Evolutionary conservation across 2,329 filamentous ascomycete genomes (phyloP).

Genomic region (Penicillium sp.): DNA sequence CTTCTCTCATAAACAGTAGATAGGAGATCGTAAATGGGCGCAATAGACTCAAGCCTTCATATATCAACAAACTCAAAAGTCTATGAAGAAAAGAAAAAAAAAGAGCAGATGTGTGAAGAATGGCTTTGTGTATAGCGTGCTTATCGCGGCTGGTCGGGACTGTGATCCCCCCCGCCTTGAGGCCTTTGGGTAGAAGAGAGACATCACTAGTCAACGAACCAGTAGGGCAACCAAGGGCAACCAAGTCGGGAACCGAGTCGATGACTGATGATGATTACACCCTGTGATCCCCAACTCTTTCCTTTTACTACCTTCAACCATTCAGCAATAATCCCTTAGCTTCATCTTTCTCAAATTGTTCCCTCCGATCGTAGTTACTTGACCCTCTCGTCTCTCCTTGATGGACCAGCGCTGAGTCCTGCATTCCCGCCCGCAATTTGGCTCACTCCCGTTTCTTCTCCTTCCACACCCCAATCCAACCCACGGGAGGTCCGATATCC

Average conservation of each 20-base stretch:
- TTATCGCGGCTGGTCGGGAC: not conserved
- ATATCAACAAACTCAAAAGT: not conserved
- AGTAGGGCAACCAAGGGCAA: constrained; percentile 8
- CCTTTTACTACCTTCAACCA: not conserved
- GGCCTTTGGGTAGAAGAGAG: constrained; percentile 8
- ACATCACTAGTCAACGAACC: not conserved
- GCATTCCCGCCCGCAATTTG: constrained; percentile 28
- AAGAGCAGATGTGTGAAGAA: not conserved
- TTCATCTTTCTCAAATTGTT: constrained; percentile 4
- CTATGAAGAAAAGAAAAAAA: not conserved
- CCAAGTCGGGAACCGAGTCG: constrained; percentile 7
- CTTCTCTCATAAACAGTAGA: not conserved
- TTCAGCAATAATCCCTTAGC: not conserved
- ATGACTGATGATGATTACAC: constrained; percentile 21
- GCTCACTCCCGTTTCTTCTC: constrained; percentile 24
- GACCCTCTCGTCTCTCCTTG: constrained; percentile 27
- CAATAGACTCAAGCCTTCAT: not conserved
- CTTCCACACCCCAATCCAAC: constrained; percentile 22
- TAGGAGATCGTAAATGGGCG: not conserved
- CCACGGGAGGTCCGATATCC: constrained; percentile 23
- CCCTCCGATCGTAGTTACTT: not conserved
- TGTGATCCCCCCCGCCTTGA: not conserved
- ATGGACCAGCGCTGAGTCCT: constrained; percentile 31
- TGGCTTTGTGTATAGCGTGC: not conserved
- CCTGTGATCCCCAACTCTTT: constrained; percentile 1